Evolutionary conservation across 169 alveolate species (phyloP).

Genomic region (Eimeria tenella): DNA sequence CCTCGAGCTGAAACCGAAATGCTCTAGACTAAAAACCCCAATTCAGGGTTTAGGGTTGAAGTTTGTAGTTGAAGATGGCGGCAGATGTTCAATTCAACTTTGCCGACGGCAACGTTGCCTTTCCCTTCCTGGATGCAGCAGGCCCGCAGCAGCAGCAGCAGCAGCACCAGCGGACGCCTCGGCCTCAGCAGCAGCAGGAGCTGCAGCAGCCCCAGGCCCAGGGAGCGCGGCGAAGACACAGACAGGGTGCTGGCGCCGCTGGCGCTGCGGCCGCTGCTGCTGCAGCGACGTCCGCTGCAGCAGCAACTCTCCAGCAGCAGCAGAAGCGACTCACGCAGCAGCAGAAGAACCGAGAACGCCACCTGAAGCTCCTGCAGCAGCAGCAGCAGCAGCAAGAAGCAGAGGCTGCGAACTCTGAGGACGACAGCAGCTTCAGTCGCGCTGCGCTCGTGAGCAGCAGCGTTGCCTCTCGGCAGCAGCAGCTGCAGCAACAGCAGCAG

Average conservation of each 20-base stretch:
- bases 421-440: constrained; percentile 29
- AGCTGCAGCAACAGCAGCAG: constrained; percentile 19
- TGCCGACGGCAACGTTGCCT: not conserved
- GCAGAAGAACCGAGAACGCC: constrained; percentile 5
- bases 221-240: not conserved
- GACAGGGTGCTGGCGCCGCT: constrained; percentile 38
- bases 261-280: constrained; percentile 30
- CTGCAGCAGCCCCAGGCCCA: not conserved
- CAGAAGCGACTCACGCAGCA: not conserved
- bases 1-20: not conserved
- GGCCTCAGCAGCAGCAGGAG: not conserved
- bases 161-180: not conserved
- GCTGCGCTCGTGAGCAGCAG: not conserved
- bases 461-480: constrained; percentile 21
- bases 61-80: not conserved
- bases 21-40: not conserved
- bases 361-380: constrained; percentile 20
- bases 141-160: not conserved
- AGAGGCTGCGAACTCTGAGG: not conserved
- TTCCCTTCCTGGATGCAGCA: not conserved
- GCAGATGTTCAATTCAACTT: constrained; percentile 18
- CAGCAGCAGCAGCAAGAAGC: constrained; percentile 7
- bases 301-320: constrained; percentile 34
- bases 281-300: constrained; percentile 23
- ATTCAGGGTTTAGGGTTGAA: not conserved